A percentile compares a stretch with the other conserved stretches of the same genome.
phyloP scores from a whole-genome alignment of 345 rosid genomes.

The Rubroshorea leprosula region DNA sequence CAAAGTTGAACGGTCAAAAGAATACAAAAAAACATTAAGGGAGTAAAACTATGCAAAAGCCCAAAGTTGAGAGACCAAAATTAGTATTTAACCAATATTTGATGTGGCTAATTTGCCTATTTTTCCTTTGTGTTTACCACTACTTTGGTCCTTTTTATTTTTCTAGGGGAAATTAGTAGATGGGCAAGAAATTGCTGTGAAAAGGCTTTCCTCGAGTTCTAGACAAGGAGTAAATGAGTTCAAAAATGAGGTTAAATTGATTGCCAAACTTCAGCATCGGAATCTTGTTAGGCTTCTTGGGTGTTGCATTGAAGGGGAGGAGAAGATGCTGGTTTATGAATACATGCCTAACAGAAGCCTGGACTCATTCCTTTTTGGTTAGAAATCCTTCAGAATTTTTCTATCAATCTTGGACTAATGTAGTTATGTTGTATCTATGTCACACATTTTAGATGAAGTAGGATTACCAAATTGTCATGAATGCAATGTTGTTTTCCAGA shows the following conservation, averaged over 20 bases:
- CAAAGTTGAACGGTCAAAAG: too few species aligned
- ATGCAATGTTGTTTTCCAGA: not conserved
- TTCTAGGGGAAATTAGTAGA: conserved; percentile 34
- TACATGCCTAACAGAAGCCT: conserved; percentile 30
- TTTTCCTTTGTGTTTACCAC: too few species aligned
- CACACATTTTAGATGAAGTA: not conserved
- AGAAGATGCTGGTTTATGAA: conserved; percentile 30
- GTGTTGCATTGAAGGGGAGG: conserved; percentile 28
- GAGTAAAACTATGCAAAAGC: too few species aligned
- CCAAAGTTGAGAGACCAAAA: too few species aligned
- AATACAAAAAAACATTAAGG: too few species aligned
- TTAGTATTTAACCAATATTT: too few species aligned
- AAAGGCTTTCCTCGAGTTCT: conserved; percentile 40
- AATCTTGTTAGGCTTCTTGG: conserved; percentile 44
- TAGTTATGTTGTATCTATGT: too few species aligned
- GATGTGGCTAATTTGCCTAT: too few species aligned
- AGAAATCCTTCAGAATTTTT: too few species aligned
- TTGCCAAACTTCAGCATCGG: conserved; percentile 46
- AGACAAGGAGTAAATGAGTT: conserved; percentile 42
- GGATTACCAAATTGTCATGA: not conserved
- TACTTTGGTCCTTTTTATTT: not conserved
- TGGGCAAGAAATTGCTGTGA: conserved; percentile 47
- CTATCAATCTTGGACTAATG: too few species aligned
- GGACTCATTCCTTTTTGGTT: conserved; percentile 27
- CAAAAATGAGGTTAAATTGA: conserved; percentile 36